phyloP scores from a whole-genome alignment of 2,329 filamentous ascomycete genomes.

The Escovopsis sp. region DNA sequence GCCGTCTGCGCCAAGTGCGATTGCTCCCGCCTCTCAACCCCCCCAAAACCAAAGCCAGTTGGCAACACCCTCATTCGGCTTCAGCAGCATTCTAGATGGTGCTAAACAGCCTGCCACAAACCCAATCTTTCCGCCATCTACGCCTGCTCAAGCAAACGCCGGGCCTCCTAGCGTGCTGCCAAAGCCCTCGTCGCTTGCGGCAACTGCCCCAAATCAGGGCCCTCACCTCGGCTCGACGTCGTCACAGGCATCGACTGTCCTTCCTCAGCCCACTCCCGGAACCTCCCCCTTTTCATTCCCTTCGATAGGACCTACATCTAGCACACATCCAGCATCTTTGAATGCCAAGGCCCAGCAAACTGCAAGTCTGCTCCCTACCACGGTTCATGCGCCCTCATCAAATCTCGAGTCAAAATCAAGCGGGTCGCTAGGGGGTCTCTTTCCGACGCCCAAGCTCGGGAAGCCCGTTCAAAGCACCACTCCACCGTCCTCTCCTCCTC shows the following conservation, averaged over 20 bases:
- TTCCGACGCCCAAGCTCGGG: background rate
- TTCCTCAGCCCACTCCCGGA: background rate
- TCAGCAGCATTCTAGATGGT: background rate
- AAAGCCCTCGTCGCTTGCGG: background rate
- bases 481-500: conserved; percentile 3
- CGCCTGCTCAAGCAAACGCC: background rate
- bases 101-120: conserved; percentile 3
- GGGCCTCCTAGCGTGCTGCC: background rate
- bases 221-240: background rate
- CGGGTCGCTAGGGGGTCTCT: background rate
- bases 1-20: background rate
- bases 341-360: background rate
- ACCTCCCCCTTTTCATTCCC: background rate
- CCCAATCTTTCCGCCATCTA: conserved; percentile 8
- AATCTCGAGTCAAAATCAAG: no score
- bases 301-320: background rate
- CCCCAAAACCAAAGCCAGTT: background rate
- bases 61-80: background rate
- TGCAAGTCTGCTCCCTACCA: no score
- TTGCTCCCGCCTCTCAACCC: background rate
- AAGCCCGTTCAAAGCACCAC: conserved; percentile 2
- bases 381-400: no score
- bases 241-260: background rate
- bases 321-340: background rate
- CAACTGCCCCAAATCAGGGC: background rate